Base-by-base conservation (phyloP, 2,329 filamentous ascomycete genomes). In the Lasiodiplodia sp. region DNA sequence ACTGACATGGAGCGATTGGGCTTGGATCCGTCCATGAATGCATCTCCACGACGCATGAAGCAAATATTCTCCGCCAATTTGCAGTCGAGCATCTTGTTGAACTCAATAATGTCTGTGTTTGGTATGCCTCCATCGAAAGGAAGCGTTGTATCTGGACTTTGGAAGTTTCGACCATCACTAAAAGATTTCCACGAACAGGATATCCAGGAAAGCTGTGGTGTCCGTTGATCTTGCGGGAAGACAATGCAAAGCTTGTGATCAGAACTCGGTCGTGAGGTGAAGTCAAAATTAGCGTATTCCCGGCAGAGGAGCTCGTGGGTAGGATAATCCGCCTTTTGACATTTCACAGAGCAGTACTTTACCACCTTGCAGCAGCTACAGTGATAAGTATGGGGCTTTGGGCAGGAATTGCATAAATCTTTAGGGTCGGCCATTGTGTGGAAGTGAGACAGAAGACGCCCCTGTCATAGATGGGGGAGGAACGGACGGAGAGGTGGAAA, bases 331-430 rank as follows among this genome's bases (percentile, higher is more conserved):
- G 12, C 31, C 12, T 53, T 38, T 47, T 69, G 69, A 34, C 66
- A 71, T 10, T 47, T 25, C 16, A 31, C 52, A 4, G 56, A 62
- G 63, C 69, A 71, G 66, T 70, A 70, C 11, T 34, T 37, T n/a
- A 52, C 53, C n/a, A 8, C 37, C 16, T 55, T 23, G 53, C 70
- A 71, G 28, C 62, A 23, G 18, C 40, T 58, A 55, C 69, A 71
- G 4, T 6, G 4, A 8, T n/a, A n/a, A 16, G 14, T 2, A 3
- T 8, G 4, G 10, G 14, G 18, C 21, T 55, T 44, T 4, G 16
- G 5, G 34, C 62, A 65, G 0, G 37, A 28, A 3, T 18, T n/a
- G n/a, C 62, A 55, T 11, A 44, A 11, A 12, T 25, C 40, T 2
- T 10, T 4, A 14, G 34, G 12, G 56, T 44, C 56, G 3, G 56